Evolutionary conservation across 768 basidiomycete species (phyloP), one percentile per base, ranked within the genome.

Genomic region (Hysterangium stoloniferum): DNA sequence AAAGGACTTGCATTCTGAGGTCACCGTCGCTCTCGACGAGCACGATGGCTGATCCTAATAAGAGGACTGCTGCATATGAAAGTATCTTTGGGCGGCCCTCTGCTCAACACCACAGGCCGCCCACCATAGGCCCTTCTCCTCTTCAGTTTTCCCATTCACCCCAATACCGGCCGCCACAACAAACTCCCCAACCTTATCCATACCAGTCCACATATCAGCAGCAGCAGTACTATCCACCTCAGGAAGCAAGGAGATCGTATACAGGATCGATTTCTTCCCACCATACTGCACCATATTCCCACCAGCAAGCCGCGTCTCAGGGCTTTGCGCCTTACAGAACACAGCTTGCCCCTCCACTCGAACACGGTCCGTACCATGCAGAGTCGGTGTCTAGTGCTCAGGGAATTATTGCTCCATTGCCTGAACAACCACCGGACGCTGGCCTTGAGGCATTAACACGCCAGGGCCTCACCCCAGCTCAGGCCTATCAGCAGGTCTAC

Each of bases 21-120:
- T 34, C 33, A 17, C 54, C n/a, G 52, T 22, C 24, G 50, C 31
- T n/a, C 41, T 17, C 7, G n/a, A 27, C 25, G 24, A 45, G 25
- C 48, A 17, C 33, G 22, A 49, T 49, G 49, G 19, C 49, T 28
- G 49, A 41, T 11, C n/a, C n/a, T n/a, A 51, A 87, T 68, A 87
- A 88, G 63, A 83, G 88, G 47, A 71, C 78, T 66, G 78, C 80
- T 49, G 88, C 88, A 40, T 92, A 89, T 70, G 85, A 90, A 66
- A 79, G 82, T 61, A 90, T 92, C 69, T 92, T 92, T 66, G 87
- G 87, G 22, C 77, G 88, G 22, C 84, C 86, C 45, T 77, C 78
- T 45, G 68, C 72, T 40, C 56, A 70, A 28, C 79, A 80, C 64
- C 82, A 80, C 57, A 66, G 70, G 43, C 67, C 68, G 52, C 52